Base-by-base conservation (phyloP, 352 stramenopile species). In the Peronospora farinosa region DNA sequence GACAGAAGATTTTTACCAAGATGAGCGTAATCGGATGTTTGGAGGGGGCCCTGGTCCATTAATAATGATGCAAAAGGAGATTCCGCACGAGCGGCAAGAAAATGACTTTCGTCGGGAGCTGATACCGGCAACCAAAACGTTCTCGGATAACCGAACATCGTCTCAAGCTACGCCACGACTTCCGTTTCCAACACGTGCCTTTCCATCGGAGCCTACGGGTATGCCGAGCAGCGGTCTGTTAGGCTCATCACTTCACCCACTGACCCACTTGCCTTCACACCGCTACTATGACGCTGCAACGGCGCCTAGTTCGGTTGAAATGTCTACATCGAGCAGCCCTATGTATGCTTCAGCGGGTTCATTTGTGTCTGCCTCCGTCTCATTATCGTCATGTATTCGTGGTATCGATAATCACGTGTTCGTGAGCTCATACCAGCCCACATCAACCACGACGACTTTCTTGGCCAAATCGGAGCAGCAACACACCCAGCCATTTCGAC, bases 101-200 rank as follows among this genome's bases (percentile, higher is more conserved):
- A 63, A 65, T 27, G 63, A 70, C 40, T 65, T 38, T 37, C 48
- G 54, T 31, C 44, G 13, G 59, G 27, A 5, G 10, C 23, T 23
- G 0, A 36, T 36, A 10, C 31, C 44, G 13, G 33, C 15, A 15
- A 16, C 49, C 27, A 74, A 79, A 54, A 52, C 58, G 6, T 63
- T 69, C 33, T 19, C 63, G 39, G 68, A 84, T 31, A 66, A 81
- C 3, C 67, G 69, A 0, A 19, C 46, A 7, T 35, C 51, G 28
- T 15, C 47, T 6, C 50, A 60, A 40, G 35, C 37, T 23, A 45
- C 33, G 0, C 67, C 72, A 11, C 57, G 70, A 7, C 54, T 86
- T 15, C 69, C 74, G 16, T 85, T 85, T 55, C 74, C 69, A 7
- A 86, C 74, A 15, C 65, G 69, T 19, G 60, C 74, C 1, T 84